Conservation (phyloP, 768 basidiomycete genomes). For the Boletus sp. region DNA sequence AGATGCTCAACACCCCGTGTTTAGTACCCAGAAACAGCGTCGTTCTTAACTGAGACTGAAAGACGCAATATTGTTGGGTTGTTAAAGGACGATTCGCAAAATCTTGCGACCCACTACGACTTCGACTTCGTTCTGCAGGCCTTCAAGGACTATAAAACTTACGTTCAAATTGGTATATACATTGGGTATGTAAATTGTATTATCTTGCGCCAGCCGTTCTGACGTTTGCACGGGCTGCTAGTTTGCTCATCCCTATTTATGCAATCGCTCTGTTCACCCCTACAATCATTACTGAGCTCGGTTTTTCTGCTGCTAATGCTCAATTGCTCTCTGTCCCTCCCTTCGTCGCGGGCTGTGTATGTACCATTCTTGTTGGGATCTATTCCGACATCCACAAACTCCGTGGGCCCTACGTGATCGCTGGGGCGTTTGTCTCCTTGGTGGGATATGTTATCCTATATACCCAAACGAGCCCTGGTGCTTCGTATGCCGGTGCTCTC, state of each 20-base stretch:
- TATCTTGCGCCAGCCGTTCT: not conserved
- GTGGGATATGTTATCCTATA: constrained; percentile 52
- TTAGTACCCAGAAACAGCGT: constrained; percentile 57
- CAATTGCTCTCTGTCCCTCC: constrained; percentile 50
- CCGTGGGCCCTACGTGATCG: constrained; percentile 50
- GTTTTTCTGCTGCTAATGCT: constrained; percentile 49
- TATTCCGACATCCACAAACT: constrained; percentile 40
- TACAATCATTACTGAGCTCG: constrained; percentile 48
- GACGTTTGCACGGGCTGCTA: constrained; percentile 14
- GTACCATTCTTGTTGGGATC: constrained; percentile 41
- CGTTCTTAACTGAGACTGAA: constrained; percentile 48
- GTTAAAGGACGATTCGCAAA: constrained; percentile 43
- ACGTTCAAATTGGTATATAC: constrained; percentile 35
- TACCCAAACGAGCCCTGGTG: constrained; percentile 20
- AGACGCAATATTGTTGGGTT: constrained; percentile 32
- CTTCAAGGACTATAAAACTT: constrained; percentile 43
- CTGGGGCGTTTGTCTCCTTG: constrained; percentile 39
- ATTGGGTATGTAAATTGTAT: constrained; percentile 33
- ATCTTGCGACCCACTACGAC: constrained; percentile 44
- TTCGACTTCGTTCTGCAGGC: constrained; percentile 48
- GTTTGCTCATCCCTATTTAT: constrained; percentile 45
- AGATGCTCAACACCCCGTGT: not conserved
- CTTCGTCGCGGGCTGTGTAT: constrained; percentile 44
- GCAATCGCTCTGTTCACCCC: constrained; percentile 50
- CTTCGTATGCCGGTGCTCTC: constrained; percentile 45